Percentiles rank a stretch among this genome's conserved stretches.
Conservation (phyloP, 192 early-diverging fungal species). For the Thoreauomyces humboldtii region DNA sequence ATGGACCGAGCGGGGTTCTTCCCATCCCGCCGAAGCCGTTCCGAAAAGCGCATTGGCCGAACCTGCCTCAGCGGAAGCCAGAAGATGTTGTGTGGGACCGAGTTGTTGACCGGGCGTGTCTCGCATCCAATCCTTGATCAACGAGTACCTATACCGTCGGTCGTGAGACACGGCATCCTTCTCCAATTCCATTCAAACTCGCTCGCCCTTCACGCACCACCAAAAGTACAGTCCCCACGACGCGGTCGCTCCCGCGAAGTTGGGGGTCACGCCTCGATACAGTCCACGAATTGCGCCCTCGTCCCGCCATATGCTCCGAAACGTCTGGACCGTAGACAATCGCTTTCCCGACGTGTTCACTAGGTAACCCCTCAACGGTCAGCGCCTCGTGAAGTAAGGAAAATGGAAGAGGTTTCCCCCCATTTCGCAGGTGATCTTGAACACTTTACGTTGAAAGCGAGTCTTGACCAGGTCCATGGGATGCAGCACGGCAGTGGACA, state of each 20-base stretch:
- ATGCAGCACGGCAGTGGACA: constrained; percentile 79
- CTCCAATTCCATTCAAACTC: constrained; percentile 33
- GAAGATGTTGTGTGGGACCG: constrained; percentile 74
- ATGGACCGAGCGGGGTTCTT: too few relatives aligned
- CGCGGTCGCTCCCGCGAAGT: constrained; percentile 82
- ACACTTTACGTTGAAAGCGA: constrained; percentile 71
- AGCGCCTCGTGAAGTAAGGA: neutral
- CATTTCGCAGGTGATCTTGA: constrained; percentile 9
- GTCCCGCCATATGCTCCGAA: constrained; percentile 49
- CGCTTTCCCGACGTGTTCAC: constrained; percentile 9
- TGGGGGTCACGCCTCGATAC: constrained; percentile 89
- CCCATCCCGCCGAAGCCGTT: too few relatives aligned
- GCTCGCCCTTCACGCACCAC: constrained; percentile 71
- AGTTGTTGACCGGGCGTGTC: constrained; percentile 45
- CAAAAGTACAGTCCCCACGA: constrained; percentile 99
- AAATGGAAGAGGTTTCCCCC: too few relatives aligned
- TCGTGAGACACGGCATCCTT: too few relatives aligned
- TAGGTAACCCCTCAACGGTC: neutral
- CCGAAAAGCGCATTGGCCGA: too few relatives aligned
- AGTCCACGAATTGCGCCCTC: constrained; percentile 71
- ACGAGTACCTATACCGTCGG: constrained; percentile 60
- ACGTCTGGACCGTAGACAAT: constrained; percentile 26
- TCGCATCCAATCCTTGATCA: constrained; percentile 64
- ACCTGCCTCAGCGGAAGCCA: constrained; percentile 77
- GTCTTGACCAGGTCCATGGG: constrained; percentile 96